Percentiles rank a stretch among this genome's conserved stretches.
phyloP scores from a whole-genome alignment of 768 basidiomycete genomes.

The Clitopilus hobsonii region DNA sequence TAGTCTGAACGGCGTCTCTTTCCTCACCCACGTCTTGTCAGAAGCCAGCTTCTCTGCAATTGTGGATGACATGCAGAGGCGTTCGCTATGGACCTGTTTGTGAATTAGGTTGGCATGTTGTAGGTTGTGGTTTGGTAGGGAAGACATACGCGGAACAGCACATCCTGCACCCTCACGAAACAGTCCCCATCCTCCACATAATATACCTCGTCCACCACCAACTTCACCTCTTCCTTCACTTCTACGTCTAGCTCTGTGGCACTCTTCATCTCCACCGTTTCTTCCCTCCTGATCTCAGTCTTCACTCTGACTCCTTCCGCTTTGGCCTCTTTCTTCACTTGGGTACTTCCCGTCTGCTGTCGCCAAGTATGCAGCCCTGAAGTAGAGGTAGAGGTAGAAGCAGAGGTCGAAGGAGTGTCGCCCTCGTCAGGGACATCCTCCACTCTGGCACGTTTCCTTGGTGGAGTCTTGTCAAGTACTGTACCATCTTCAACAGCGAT shows the following conservation, averaged over 20 bases:
- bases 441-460: slow-evolving; percentile 17
- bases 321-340: too few relatives aligned
- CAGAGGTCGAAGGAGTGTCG: too few relatives aligned
- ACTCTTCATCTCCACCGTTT: too few relatives aligned
- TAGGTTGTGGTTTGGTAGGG: too few relatives aligned
- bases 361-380: too few relatives aligned
- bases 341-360: too few relatives aligned
- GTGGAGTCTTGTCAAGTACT: slow-evolving; percentile 24
- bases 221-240: slow-evolving; percentile 18
- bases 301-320: too few relatives aligned
- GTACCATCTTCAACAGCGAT: slow-evolving; percentile 28
- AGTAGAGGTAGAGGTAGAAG: too few relatives aligned
- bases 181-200: slow-evolving; percentile 36
- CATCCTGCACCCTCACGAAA: slow-evolving; percentile 37
- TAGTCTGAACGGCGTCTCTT: slow-evolving; percentile 33
- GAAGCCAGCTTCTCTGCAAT: slow-evolving; percentile 12
- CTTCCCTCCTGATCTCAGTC: too few relatives aligned
- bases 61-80: slow-evolving; percentile 15
- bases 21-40: slow-evolving; percentile 8
- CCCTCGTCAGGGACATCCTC: slow-evolving; percentile 21
- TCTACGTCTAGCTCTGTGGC: too few relatives aligned
- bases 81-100: slow-evolving; percentile 18
- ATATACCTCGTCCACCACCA: slow-evolving; percentile 28
- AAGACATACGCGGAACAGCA: slow-evolving; percentile 46
- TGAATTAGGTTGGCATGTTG: too few relatives aligned